These are phyloP conservation scores for Hemileccinum impolitum DNA, from an alignment of 768 basidiomycete genomes.

Conservation along the genomic window DNA sequence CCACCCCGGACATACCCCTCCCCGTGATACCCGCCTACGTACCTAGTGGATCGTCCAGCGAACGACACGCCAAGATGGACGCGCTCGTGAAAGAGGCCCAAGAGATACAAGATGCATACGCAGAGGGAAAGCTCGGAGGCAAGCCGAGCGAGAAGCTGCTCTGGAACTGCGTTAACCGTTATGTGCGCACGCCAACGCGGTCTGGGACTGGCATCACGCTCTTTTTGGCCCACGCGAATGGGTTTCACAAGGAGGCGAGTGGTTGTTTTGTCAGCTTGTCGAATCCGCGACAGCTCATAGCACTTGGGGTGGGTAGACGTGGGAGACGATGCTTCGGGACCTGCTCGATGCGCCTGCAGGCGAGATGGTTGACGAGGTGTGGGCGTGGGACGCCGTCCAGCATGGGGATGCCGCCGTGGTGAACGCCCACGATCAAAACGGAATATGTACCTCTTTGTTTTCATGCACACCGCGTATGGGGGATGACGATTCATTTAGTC, in stretches of 20 bases:
- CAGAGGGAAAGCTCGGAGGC: slow-evolving; percentile 14
- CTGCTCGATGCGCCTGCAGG: slow-evolving; percentile 20
- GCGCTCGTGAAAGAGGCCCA: slow-evolving; percentile 18
- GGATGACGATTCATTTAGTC: slow-evolving; percentile 37
- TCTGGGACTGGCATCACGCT: slow-evolving; percentile 51
- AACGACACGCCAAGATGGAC: slow-evolving; percentile 11
- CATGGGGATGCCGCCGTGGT: slow-evolving; percentile 72
- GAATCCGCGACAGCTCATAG: not conserved
- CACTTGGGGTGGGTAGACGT: slow-evolving; percentile 42
- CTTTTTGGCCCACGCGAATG: slow-evolving; percentile 80
- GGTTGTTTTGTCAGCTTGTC: slow-evolving; percentile 10
- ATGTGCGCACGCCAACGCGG: slow-evolving; percentile 33
- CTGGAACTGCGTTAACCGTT: slow-evolving; percentile 75
- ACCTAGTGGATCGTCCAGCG: not conserved
- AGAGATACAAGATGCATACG: slow-evolving; percentile 12
- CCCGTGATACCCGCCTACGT: slow-evolving; percentile 17
- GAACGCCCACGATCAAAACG: slow-evolving; percentile 36
- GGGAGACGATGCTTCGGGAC: too few relatives aligned
- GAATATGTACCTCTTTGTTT: slow-evolving; percentile 47
- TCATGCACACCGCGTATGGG: too few relatives aligned
- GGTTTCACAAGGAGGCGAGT: slow-evolving; percentile 77
- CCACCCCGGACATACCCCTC: slow-evolving; percentile 20
- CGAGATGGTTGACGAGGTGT: slow-evolving; percentile 61
- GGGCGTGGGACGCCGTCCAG: slow-evolving; percentile 80
- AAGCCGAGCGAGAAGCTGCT: slow-evolving; percentile 35